phyloP scores from a whole-genome alignment of 495 filamentous ascomycete species.

The Hypoxylon cercidicola region DNA sequence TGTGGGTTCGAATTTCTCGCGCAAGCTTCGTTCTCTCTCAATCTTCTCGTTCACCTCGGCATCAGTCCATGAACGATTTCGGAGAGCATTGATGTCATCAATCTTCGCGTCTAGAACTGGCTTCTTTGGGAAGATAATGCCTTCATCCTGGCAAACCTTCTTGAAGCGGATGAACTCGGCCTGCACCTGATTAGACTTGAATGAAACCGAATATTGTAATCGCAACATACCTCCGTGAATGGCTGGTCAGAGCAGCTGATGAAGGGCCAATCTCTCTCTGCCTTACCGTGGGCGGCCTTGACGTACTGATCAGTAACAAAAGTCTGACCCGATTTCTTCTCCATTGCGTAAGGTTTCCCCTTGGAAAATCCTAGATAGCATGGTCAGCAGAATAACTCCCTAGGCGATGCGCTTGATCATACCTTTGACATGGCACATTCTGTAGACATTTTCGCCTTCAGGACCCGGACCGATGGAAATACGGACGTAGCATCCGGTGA shows the following conservation, averaged over 20 bases:
- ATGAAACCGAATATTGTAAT: constrained; percentile 1
- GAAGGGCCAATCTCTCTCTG: constrained; percentile 82
- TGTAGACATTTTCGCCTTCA: constrained; percentile 76
- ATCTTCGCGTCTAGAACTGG: constrained; percentile 74
- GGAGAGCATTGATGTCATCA: constrained; percentile 80
- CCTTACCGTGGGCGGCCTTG: constrained; percentile 76
- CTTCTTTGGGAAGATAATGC: constrained; percentile 74
- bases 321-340: constrained; percentile 71
- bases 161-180: constrained; percentile 86
- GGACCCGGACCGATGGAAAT: constrained; percentile 79
- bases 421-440: constrained; percentile 89
- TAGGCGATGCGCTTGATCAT: constrained; percentile 16
- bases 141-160: constrained; percentile 75
- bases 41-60: constrained; percentile 83
- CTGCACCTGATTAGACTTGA: constrained; percentile 56
- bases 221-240: constrained; percentile 73
- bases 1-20: constrained; percentile 67
- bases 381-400: constrained; percentile 46
- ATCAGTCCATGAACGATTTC: constrained; percentile 81
- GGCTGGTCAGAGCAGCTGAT: constrained; percentile 79
- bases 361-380: constrained; percentile 70
- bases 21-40: constrained; percentile 69
- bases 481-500: constrained; percentile 81
- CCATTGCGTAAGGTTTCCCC: constrained; percentile 83
- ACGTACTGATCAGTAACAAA: constrained; percentile 83